Percentiles rank a stretch among this genome's conserved stretches.
Evolutionary conservation across 306 rosid species (phyloP).

Genomic region (Vigna trinervia): DNA sequence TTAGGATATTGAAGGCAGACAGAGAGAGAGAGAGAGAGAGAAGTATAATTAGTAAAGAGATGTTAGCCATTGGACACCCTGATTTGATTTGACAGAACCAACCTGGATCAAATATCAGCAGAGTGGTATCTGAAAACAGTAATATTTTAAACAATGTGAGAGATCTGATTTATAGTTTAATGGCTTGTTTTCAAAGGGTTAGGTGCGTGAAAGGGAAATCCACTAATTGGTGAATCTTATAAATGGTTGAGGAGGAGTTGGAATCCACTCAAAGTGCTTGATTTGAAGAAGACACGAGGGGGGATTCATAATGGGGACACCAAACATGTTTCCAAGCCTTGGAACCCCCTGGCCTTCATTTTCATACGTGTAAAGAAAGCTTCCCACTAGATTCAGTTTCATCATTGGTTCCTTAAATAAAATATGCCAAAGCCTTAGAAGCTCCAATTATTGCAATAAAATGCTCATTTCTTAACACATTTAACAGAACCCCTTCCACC

Average conservation of each 20-base stretch:
- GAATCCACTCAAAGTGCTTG: conserved; percentile 88
- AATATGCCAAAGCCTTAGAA: conserved; percentile 32
- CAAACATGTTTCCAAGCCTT: conserved; percentile 55
- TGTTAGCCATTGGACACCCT: conserved; percentile 59
- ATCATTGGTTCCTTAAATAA: conserved; percentile 59
- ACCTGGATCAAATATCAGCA: conserved; percentile 51
- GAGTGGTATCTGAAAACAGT: conserved; percentile 51
- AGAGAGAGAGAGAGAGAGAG: too few species aligned
- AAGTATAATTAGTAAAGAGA: conserved; percentile 42
- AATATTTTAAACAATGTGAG: conserved; percentile 36
- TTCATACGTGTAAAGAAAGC: conserved; percentile 70
- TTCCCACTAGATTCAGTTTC: conserved; percentile 57
- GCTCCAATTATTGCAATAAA: conserved; percentile 64
- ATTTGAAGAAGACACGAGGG: conserved; percentile 55
- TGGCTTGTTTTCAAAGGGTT: conserved; percentile 64
- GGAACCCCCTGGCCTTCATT: conserved; percentile 41
- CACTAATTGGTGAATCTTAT: conserved; percentile 66
- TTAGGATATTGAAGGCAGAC: conserved; percentile 27
- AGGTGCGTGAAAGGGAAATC: conserved; percentile 90
- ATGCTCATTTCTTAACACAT: conserved; percentile 32
- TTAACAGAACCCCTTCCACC: conserved; percentile 26
- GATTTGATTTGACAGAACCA: conserved; percentile 70
- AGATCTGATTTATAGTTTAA: conserved; percentile 52
- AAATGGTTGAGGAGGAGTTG: conserved; percentile 90
- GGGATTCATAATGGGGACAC: conserved; percentile 58